These are phyloP conservation scores for Neofusicoccum laricinum DNA, from an alignment of 2,329 filamentous ascomycete genomes.

Conservation along the genomic window DNA sequence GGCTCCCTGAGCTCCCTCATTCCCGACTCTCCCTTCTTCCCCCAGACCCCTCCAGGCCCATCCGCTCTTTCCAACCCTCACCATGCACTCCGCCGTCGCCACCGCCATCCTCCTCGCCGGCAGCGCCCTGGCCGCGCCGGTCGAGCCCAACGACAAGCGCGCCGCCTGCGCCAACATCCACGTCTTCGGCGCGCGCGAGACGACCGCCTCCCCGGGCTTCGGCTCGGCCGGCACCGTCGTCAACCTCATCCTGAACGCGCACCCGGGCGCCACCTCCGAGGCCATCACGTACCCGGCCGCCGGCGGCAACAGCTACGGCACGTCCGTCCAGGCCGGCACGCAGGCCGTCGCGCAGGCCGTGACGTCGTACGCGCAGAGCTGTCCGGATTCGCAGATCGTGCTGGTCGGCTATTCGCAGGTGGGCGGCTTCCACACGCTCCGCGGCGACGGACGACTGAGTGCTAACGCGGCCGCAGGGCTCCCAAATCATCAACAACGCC, in stretches of 20 bases:
- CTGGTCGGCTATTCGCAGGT: slow-evolving; percentile 62
- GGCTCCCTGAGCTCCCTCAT: no score
- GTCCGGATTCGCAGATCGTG: slow-evolving; percentile 57
- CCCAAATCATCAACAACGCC: slow-evolving; percentile 9
- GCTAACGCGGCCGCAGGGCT: no score
- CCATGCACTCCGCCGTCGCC: slow-evolving; percentile 31
- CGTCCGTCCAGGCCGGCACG: background rate
- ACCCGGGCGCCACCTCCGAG: slow-evolving; percentile 1
- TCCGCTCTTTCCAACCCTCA: slow-evolving; percentile 4
- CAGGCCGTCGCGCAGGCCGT: background rate
- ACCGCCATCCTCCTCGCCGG: slow-evolving; percentile 28
- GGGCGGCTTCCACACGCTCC: no score
- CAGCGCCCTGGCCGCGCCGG: slow-evolving; percentile 33
- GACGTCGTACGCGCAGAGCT: slow-evolving; percentile 44
- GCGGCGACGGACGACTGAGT: no score
- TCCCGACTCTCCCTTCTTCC: background rate
- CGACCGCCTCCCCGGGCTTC: slow-evolving; percentile 17
- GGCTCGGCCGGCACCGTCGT: slow-evolving; percentile 34
- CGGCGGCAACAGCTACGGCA: slow-evolving; percentile 27
- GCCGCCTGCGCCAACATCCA: background rate
- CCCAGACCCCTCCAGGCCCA: no score
- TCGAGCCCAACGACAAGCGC: slow-evolving; percentile 30
- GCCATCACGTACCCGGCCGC: slow-evolving; percentile 6
- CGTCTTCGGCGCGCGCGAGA: slow-evolving; percentile 10
- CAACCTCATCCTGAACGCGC: background rate